Evolutionary conservation across 345 rosid genomes (phyloP).

Genomic region (Eucalyptus rudis): DNA sequence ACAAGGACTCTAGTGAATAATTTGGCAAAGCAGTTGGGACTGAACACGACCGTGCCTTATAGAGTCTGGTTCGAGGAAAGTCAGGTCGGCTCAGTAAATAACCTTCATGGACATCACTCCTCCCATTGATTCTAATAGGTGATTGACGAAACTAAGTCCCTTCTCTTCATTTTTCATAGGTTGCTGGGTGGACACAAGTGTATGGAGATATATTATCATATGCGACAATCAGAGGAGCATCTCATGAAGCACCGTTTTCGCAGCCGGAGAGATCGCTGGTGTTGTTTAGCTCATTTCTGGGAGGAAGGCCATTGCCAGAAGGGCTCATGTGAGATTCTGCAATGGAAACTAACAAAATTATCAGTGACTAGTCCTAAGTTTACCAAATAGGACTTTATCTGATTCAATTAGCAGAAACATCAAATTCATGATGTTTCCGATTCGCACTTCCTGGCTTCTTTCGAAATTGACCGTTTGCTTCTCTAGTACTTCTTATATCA

Average conservation of each 20-base stretch:
- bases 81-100: constrained; percentile 11
- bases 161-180: constrained; percentile 6
- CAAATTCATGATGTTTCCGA: background rate
- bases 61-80: constrained; percentile 26
- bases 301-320: constrained; percentile 25
- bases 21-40: constrained; percentile 20
- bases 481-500: background rate
- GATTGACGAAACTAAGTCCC: background rate
- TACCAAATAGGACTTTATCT: background rate
- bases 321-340: background rate
- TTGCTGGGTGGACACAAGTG: constrained; percentile 45
- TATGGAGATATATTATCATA: constrained; percentile 22
- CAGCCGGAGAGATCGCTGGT: constrained; percentile 33
- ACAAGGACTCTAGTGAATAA: constrained; percentile 9
- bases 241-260: constrained; percentile 38
- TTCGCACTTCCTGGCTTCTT: background rate
- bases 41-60: constrained; percentile 28
- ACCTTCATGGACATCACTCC: background rate
- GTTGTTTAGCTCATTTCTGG: constrained; percentile 19
- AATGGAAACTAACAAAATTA: background rate
- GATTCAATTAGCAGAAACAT: background rate
- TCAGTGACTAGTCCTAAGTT: background rate
- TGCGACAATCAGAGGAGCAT: constrained; percentile 43
- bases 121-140: background rate
- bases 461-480: background rate